Percentiles rank a stretch among this genome's conserved stretches.
Conservation (phyloP, 2,329 filamentous ascomycete species). For the Hymenoscyphus scutula region DNA sequence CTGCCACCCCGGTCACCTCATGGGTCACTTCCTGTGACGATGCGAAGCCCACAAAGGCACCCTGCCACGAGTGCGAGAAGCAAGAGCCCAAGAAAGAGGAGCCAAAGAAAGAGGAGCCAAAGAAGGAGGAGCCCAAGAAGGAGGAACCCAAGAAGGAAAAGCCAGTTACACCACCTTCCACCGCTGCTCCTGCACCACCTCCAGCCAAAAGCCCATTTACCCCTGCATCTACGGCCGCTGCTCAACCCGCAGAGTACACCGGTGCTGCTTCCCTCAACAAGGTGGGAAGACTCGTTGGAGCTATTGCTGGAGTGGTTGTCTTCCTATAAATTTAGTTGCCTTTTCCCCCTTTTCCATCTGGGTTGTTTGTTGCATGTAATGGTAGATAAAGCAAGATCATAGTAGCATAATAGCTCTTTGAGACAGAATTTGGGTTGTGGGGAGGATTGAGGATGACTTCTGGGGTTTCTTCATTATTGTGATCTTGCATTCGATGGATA, state of each 20-base stretch:
- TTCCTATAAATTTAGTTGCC: background rate
- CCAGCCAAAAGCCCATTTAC: background rate
- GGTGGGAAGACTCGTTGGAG: background rate
- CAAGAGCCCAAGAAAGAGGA: background rate
- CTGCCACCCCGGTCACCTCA: background rate
- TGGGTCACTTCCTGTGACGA: background rate
- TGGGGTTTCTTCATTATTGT: background rate
- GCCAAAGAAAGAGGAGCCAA: background rate
- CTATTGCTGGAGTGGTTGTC: background rate
- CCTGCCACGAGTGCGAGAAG: background rate
- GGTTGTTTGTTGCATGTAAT: background rate
- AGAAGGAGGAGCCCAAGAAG: background rate
- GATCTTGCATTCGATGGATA: background rate
- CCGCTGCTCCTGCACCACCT: background rate
- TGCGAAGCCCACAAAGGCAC: background rate
- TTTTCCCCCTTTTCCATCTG: background rate
- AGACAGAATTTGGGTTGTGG: background rate
- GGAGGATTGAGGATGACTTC: background rate
- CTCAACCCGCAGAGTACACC: background rate
- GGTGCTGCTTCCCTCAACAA: background rate
- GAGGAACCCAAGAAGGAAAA: background rate
- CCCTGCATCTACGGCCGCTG: background rate
- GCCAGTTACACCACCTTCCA: background rate
- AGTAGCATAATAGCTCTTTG: background rate
- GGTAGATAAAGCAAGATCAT: background rate